phyloP scores from a whole-genome alignment of 345 rosid genomes.

The Gossypium raimondii region DNA sequence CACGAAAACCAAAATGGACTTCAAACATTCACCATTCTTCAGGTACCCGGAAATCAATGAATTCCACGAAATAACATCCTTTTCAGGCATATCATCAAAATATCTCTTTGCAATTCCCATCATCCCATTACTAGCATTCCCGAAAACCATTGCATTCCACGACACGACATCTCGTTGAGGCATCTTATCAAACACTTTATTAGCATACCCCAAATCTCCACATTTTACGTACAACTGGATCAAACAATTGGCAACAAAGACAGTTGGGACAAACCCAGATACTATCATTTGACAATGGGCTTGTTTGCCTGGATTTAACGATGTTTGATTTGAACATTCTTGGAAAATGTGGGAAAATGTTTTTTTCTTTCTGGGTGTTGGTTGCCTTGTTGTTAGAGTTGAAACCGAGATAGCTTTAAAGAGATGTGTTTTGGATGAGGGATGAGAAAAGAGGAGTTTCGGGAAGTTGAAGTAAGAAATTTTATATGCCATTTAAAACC shows the following conservation, averaged over 20 bases:
- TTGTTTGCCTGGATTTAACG: constrained; percentile 57
- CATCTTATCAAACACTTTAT: constrained; percentile 64
- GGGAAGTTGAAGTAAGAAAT: constrained; percentile 10
- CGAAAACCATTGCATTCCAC: constrained; percentile 63
- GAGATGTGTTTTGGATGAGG: neutral
- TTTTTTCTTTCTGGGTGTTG: constrained; percentile 24
- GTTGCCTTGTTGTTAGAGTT: constrained; percentile 25
- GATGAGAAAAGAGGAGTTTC: constrained; percentile 15
- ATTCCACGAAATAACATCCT: constrained; percentile 88
- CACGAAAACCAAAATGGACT: constrained; percentile 42
- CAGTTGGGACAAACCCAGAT: constrained; percentile 66
- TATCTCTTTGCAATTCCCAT: constrained; percentile 45
- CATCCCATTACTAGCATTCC: constrained; percentile 46
- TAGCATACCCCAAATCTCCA: constrained; percentile 40
- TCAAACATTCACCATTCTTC: constrained; percentile 47
- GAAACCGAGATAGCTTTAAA: constrained; percentile 27
- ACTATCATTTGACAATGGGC: constrained; percentile 72
- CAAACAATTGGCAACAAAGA: constrained; percentile 70
- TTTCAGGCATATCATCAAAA: constrained; percentile 54
- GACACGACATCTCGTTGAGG: constrained; percentile 59
- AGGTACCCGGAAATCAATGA: constrained; percentile 74
- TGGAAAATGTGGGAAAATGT: constrained; percentile 67
- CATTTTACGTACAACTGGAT: constrained; percentile 55
- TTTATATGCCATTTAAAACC: constrained; percentile 34
- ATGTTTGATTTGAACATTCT: constrained; percentile 50